Evolutionary conservation across 2,329 filamentous ascomycete genomes (phyloP).

Genomic region (Botrytis tulipae): DNA sequence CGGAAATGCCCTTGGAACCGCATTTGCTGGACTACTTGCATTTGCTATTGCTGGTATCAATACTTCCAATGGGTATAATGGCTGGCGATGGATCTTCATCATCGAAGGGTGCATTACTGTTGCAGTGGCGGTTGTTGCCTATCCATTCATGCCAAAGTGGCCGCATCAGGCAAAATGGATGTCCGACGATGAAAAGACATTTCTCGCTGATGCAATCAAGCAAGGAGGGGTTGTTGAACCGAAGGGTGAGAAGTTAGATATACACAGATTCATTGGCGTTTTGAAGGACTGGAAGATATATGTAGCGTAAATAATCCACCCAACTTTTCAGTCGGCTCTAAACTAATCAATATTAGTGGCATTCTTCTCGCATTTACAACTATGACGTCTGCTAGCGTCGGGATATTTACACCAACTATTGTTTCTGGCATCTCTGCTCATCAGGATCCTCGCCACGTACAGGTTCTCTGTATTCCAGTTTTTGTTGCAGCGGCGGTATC

Average conservation of each 20-base stretch:
- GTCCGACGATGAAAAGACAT: background rate
- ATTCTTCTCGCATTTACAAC: background rate
- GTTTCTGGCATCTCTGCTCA: background rate
- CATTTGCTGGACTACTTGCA: conserved; percentile 1
- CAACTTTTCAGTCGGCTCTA: background rate
- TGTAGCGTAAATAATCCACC: background rate
- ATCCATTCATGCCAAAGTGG: background rate
- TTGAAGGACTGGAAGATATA: conserved; percentile 3
- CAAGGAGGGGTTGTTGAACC: background rate
- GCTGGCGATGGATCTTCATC: conserved; percentile 7
- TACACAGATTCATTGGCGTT: background rate
- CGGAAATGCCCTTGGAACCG: background rate
- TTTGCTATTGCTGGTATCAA: conserved; percentile 7
- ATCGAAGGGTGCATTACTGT: background rate
- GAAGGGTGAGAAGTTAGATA: background rate
- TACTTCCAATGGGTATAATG: background rate
- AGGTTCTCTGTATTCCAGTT: background rate
- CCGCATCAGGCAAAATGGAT: background rate
- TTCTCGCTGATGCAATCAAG: background rate
- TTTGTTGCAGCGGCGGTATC: background rate
- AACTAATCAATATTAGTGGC: background rate
- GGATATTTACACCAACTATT: background rate
- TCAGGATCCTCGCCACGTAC: background rate
- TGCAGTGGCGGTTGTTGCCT: background rate
- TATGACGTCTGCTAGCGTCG: background rate